Percentiles rank a stretch among this genome's conserved stretches.
Conservation (phyloP, 2,329 filamentous ascomycete genomes). For the Penicillium digitatum region DNA sequence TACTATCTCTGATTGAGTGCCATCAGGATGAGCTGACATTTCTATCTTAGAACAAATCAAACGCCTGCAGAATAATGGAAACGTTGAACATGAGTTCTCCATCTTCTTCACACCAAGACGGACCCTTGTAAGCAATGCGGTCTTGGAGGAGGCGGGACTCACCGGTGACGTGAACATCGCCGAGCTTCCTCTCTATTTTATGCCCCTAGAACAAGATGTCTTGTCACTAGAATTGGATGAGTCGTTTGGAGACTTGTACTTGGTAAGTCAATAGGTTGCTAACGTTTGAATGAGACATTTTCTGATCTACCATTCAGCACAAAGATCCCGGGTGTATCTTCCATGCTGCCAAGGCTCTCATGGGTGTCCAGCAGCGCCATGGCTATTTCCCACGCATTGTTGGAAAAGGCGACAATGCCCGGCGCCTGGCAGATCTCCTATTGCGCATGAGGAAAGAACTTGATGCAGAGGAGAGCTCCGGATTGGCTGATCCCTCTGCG, state of each 20-base stretch:
- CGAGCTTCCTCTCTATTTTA: constrained; percentile 83
- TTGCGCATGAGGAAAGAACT: constrained; percentile 89
- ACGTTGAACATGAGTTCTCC: constrained; percentile 90
- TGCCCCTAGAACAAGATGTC: constrained; percentile 86
- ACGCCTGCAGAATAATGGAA: constrained; percentile 78
- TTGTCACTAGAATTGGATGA: constrained; percentile 86
- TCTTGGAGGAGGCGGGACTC: constrained; percentile 88
- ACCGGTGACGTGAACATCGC: constrained; percentile 86
- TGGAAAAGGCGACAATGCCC: constrained; percentile 92
- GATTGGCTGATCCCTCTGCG: constrained; percentile 51
- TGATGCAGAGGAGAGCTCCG: constrained; percentile 69
- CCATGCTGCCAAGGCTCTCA: constrained; percentile 82
- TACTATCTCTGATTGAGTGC: constrained; percentile 41
- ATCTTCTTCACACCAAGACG: constrained; percentile 94
- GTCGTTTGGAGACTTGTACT: constrained; percentile 79
- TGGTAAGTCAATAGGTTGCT: constrained; percentile 48
- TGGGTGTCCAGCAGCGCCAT: constrained; percentile 87
- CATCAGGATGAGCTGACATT: constrained; percentile 59
- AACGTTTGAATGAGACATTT: not conserved
- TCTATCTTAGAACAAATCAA: constrained; percentile 74
- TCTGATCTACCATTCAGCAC: constrained; percentile 44
- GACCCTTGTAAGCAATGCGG: constrained; percentile 83
- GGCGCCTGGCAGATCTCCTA: constrained; percentile 79
- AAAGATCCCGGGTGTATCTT: constrained; percentile 92
- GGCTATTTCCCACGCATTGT: constrained; percentile 92